Evolutionary conservation across 768 basidiomycete species (phyloP), one percentile per base, ranked within the genome.

Genomic region (Boletales sp.): DNA sequence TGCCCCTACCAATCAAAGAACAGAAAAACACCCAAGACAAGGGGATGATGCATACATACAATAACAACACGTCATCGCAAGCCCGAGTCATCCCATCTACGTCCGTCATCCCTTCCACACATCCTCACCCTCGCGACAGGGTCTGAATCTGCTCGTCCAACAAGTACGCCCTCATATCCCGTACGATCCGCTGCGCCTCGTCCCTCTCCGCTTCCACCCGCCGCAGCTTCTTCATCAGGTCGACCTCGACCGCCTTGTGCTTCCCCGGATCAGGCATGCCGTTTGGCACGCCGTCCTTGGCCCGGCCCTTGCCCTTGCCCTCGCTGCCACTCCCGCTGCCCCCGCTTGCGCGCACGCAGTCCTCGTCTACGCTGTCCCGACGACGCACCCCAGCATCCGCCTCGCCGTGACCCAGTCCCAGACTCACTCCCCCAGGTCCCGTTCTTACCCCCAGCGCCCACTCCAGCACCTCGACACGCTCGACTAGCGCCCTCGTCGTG

Each of bases 401-500:
- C 24, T 27, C 24, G 24, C 24, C 24, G 5, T 27, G 24, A n/a
- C 8, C 9, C 34, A 34, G 15, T 0, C 14, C 42, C 29, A 34
- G 48, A 13, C 12, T 35, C 1, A 10, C 17, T 17, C 15, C 32
- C 24, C 15, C 32, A 13, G 24, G 24, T 6, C 24, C 24, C 24
- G 24, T 6, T 5, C 24, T 27, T 5, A 49, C 51, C 34, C 48
- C 36, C 40, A 66, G 24, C 5, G 48, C 42, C 52, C 36, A 52
- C 41, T 66, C 67, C 32, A 66, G 44, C 7, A 45, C 43, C 31
- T 53, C 60, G 8, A 69, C 65, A 9, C 63, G 52, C 41, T 64
- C 67, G 8, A 52, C 50, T 48, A 66, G 50, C 14, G 43, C 50
- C 21, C 44, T 52, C 21, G 53, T 55, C 6, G 41, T 55, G 5